A percentile compares a stretch with the other conserved stretches of the same genome.
These are phyloP conservation scores for Corynespora cassiicola DNA, from an alignment of 2,329 filamentous ascomycete species.

Conservation along the genomic window DNA sequence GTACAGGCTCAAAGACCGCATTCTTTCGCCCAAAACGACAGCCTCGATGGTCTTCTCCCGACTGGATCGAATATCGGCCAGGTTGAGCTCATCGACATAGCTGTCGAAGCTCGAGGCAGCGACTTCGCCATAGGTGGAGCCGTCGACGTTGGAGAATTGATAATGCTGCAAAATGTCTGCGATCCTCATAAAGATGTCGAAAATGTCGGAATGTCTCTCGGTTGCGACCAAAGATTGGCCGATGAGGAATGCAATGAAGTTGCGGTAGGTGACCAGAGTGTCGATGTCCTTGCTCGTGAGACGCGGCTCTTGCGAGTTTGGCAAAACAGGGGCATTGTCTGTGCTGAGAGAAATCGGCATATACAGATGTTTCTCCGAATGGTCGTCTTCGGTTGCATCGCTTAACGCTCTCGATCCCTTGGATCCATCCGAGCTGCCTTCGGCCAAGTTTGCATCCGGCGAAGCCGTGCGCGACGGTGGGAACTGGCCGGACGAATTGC, in stretches of 20 bases:
- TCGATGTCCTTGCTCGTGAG: slow-evolving; percentile 59
- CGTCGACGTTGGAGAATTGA: slow-evolving; percentile 67
- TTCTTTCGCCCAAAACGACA: slow-evolving; percentile 84
- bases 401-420: slow-evolving; percentile 56
- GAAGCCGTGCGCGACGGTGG: slow-evolving; percentile 40
- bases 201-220: slow-evolving; percentile 60
- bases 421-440: slow-evolving; percentile 50
- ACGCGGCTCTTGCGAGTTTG: slow-evolving; percentile 29
- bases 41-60: slow-evolving; percentile 89
- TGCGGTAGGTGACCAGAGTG: slow-evolving; percentile 65
- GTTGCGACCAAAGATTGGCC: slow-evolving; percentile 68
- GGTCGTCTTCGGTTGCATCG: slow-evolving; percentile 55
- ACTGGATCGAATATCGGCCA: slow-evolving; percentile 82
- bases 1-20: slow-evolving; percentile 83
- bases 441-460: slow-evolving; percentile 38
- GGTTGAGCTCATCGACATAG: slow-evolving; percentile 76
- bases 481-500: slow-evolving; percentile 26
- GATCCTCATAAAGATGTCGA: slow-evolving; percentile 68
- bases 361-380: slow-evolving; percentile 62
- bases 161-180: slow-evolving; percentile 63
- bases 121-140: slow-evolving; percentile 68
- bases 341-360: slow-evolving; percentile 64
- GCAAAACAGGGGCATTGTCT: slow-evolving; percentile 49
- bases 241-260: slow-evolving; percentile 69
- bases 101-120: slow-evolving; percentile 70